These are phyloP conservation scores for Lippia alba DNA, from an alignment of 305 asterid genomes.

Conservation along the genomic window DNA sequence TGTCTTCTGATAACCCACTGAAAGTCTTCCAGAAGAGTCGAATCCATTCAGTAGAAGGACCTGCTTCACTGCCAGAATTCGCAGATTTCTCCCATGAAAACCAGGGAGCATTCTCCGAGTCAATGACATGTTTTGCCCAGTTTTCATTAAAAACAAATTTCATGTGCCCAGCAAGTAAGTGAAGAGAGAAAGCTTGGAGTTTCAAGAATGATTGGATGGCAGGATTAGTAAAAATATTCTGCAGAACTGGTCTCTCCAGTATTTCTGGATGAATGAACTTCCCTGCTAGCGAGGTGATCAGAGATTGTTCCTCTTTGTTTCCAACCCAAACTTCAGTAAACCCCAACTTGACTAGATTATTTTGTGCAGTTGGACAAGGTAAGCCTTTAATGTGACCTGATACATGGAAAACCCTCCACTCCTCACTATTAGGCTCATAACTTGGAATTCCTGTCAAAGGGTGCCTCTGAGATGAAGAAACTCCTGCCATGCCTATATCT, in stretches of 20 bases:
- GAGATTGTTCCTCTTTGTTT: conserved; percentile 72
- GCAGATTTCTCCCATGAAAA: conserved; percentile 86
- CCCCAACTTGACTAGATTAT: conserved; percentile 70
- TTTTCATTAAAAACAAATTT: conserved; percentile 71
- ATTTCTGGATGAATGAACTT: conserved; percentile 84
- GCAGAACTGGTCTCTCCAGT: conserved; percentile 76
- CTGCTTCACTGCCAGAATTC: conserved; percentile 65
- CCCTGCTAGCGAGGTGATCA: conserved; percentile 71
- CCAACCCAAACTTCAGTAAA: conserved; percentile 83
- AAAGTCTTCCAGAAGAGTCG: conserved; percentile 85
- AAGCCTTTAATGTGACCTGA: conserved; percentile 81
- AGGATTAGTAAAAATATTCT: conserved; percentile 62
- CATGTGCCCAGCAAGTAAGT: conserved; percentile 80
- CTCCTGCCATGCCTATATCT: conserved; percentile 86
- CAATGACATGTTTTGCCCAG: conserved; percentile 77
- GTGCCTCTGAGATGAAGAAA: conserved; percentile 62
- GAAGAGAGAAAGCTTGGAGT: conserved; percentile 73
- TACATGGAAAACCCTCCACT: conserved; percentile 52
- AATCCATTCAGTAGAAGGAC: conserved; percentile 93
- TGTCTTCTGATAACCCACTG: conserved; percentile 67
- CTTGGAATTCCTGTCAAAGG: conserved; percentile 47
- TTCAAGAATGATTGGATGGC: conserved; percentile 68
- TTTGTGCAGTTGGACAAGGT: conserved; percentile 89
- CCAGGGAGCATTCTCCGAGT: conserved; percentile 85
- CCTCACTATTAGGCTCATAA: conserved; percentile 54